Conservation (phyloP, 129 eudicot genomes). For the Pulicaria dysenterica region DNA sequence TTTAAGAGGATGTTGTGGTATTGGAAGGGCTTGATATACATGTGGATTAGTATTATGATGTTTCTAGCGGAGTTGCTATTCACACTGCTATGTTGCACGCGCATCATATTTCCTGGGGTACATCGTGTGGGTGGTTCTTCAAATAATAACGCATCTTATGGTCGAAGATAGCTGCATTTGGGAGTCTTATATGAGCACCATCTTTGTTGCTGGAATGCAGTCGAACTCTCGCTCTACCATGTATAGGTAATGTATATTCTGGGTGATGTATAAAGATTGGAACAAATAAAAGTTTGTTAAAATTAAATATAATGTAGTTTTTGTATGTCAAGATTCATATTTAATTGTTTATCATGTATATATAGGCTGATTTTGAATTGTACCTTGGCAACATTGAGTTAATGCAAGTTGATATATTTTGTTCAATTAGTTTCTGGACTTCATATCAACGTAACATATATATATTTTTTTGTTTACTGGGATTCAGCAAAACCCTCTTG, state of each 20-base stretch:
- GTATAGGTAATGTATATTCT: conserved; percentile 1
- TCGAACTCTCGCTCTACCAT: neutral
- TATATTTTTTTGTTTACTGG: neutral
- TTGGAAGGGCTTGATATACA: conserved; percentile 68
- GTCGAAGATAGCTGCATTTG: conserved; percentile 36
- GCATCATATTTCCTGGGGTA: conserved; percentile 54
- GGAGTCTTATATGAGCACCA: neutral
- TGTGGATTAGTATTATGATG: conserved; percentile 61
- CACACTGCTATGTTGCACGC: conserved; percentile 66
- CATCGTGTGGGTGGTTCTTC: conserved; percentile 35
- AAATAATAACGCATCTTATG: conserved; percentile 6
- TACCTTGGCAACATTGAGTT: neutral
- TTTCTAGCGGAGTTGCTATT: conserved; percentile 68
- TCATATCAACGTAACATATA: neutral
- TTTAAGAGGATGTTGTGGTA: conserved; percentile 69
- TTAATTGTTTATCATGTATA: neutral
- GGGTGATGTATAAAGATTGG: conserved; percentile 11
- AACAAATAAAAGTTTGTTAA: neutral
- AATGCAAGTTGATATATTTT: conserved; percentile 10
- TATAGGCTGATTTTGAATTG: neutral
- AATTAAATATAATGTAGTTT: neutral
- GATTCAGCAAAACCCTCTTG: neutral
- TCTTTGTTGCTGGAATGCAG: conserved; percentile 26
- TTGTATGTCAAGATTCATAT: neutral
- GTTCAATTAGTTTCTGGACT: neutral